Evolutionary conservation across 257 asterid species (phyloP), one percentile per base, ranked within the genome.

Genomic region (Cruciata laevipes): DNA sequence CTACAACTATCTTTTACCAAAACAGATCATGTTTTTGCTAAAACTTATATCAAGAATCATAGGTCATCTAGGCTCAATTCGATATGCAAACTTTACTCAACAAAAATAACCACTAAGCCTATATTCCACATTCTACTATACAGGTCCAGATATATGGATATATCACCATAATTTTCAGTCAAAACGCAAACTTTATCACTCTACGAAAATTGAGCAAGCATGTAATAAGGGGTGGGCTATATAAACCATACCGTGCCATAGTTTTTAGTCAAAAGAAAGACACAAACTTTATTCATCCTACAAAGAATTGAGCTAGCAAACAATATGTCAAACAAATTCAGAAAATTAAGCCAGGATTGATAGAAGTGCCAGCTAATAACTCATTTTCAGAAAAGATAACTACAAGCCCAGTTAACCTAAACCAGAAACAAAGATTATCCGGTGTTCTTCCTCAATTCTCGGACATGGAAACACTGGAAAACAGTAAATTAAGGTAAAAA

Each of bases 241-340:
- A 27, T 27, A 2, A 2, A 27, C 30, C 30, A 27, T 27, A 52
- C 30, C 2, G 30, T 27, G 30, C 30, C 30, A 27, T 27, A 27
- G 30, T 52, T 18, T 24, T 24, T 60, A 66, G 57, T 5, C 27
- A 59, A 27, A 1, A 27, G 30, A 27, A 27, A 27, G 17, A 61
- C 49, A 25, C 49, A 42, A 10, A 30, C 35, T 61, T n/a, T 21
- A 61, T 47, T 31, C 35, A 37, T 24, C 47, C 14, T 20, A 60
- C 21, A 42, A 60, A n/a, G n/a, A 61, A 47, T 30, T 69, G 51
- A 51, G 32, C 20, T 66, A 25, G 37, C 44, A 40, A 57, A 30
- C 73, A 59, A 60, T 27, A 59, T 21, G 18, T 23, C 47, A 6
- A n/a, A 24, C 0, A 55, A 53, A 65, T 23, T 14, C 31, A 40